Conservation (phyloP, 768 basidiomycete species). For the Termitomyces eurrhizus region DNA sequence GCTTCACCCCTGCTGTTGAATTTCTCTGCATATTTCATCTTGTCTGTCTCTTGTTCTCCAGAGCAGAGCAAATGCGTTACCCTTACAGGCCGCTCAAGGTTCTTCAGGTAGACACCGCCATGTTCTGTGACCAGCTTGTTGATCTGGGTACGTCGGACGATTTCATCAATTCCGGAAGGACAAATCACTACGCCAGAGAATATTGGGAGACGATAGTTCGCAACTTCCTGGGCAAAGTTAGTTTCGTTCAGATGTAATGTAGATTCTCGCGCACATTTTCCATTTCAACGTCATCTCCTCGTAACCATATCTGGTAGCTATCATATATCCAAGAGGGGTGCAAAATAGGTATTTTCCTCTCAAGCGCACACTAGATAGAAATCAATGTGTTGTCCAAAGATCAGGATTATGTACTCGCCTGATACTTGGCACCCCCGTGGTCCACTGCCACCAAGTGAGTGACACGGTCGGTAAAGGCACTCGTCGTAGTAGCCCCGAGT, state of each 20-base stretch:
- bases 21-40: constrained; percentile 75
- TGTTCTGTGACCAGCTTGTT: constrained; percentile 52
- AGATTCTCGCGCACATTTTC: constrained; percentile 41
- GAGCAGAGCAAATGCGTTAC: constrained; percentile 87
- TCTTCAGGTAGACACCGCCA: constrained; percentile 70
- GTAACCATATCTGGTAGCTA: constrained; percentile 69
- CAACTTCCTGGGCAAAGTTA: constrained; percentile 43
- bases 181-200: constrained; percentile 71
- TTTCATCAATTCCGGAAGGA: constrained; percentile 71
- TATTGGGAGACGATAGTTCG: constrained; percentile 60
- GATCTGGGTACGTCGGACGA: constrained; percentile 57
- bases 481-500: constrained; percentile 69
- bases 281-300: constrained; percentile 75
- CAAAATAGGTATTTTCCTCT: constrained; percentile 77
- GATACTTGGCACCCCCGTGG: constrained; percentile 85
- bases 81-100: constrained; percentile 70
- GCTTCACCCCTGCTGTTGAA: constrained; percentile 70
- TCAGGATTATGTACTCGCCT: constrained; percentile 34
- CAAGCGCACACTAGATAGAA: constrained; percentile 67
- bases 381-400: constrained; percentile 4
- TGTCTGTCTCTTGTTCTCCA: constrained; percentile 62
- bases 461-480: constrained; percentile 78
- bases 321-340: constrained; percentile 73
- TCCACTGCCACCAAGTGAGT: constrained; percentile 82
- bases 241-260: not conserved